Conservation (phyloP, 106 monocot genomes). For the Chionographis japonica region DNA sequence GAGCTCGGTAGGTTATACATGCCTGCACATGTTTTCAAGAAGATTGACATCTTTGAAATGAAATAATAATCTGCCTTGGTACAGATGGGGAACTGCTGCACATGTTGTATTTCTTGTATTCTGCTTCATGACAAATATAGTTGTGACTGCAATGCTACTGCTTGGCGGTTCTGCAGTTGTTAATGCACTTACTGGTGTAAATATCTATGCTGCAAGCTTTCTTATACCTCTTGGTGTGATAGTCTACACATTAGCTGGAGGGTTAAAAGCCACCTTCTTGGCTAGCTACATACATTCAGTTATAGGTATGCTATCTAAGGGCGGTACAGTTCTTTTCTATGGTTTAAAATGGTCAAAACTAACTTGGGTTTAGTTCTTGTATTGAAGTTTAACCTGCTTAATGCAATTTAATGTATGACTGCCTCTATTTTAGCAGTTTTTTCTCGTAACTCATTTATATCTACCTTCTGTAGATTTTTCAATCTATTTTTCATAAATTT, state of each 20-base stretch:
- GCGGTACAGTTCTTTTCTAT: not conserved
- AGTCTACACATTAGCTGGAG: slow-evolving; percentile 89
- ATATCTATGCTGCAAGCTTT: slow-evolving; percentile 90
- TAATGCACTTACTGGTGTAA: slow-evolving; percentile 89
- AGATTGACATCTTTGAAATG: not conserved
- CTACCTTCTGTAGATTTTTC: too few species aligned
- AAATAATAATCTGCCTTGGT: not conserved
- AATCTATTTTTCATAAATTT: not conserved
- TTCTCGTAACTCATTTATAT: too few species aligned
- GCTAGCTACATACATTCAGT: slow-evolving; percentile 98
- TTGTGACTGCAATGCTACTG: slow-evolving; percentile 96
- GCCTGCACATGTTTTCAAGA: not conserved
- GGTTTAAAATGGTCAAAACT: not conserved
- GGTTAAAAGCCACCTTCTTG: slow-evolving; percentile 93
- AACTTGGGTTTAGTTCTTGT: too few species aligned
- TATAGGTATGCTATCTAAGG: slow-evolving; percentile 44
- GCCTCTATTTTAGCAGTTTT: too few species aligned
- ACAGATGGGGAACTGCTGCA: slow-evolving; percentile 89
- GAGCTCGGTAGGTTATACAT: slow-evolving; percentile 45
- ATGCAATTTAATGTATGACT: too few species aligned
- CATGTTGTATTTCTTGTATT: slow-evolving; percentile 84
- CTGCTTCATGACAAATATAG: slow-evolving; percentile 98
- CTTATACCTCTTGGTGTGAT: slow-evolving; percentile 92
- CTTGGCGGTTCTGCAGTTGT: slow-evolving; percentile 96
- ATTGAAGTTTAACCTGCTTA: too few species aligned